A percentile compares a stretch with the other conserved stretches of the same genome.
These are phyloP conservation scores for Pugionium cornutum DNA, from an alignment of 345 rosid species.

Conservation along the genomic window DNA sequence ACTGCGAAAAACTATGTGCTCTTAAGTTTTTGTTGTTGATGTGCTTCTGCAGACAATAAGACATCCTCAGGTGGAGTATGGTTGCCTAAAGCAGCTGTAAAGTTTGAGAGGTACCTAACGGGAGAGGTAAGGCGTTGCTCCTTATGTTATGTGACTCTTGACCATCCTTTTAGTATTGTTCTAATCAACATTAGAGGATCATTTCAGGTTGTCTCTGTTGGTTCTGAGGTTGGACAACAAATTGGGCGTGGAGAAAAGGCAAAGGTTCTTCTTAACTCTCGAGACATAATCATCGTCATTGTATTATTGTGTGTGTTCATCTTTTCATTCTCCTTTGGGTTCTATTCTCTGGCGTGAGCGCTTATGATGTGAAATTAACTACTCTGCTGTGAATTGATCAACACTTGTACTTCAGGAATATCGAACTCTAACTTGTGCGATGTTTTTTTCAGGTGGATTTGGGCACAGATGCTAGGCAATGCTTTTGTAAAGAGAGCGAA, in stretches of 20 bases:
- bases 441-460: slow-evolving; percentile 58
- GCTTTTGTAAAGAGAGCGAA: slow-evolving; percentile 83
- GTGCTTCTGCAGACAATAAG: too few species aligned
- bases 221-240: slow-evolving; percentile 54
- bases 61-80: slow-evolving; percentile 64
- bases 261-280: neutral
- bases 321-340: slow-evolving; percentile 47
- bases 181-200: neutral
- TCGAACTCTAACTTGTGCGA: neutral
- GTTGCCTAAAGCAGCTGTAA: slow-evolving; percentile 87
- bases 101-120: slow-evolving; percentile 72
- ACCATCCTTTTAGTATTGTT: neutral
- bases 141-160: neutral
- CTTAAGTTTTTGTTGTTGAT: too few species aligned
- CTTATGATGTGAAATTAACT: slow-evolving; percentile 57
- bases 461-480: slow-evolving; percentile 68
- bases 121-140: slow-evolving; percentile 47
- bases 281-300: slow-evolving; percentile 4
- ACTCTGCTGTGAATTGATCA: neutral
- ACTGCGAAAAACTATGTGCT: too few species aligned
- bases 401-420: neutral
- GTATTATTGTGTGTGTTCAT: slow-evolving; percentile 4
- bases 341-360: slow-evolving; percentile 81
- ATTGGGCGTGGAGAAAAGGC: slow-evolving; percentile 77
- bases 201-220: slow-evolving; percentile 64